phyloP scores from a whole-genome alignment of 139 green algal genomes.

The Limnomonas spitsbergensis region DNA sequence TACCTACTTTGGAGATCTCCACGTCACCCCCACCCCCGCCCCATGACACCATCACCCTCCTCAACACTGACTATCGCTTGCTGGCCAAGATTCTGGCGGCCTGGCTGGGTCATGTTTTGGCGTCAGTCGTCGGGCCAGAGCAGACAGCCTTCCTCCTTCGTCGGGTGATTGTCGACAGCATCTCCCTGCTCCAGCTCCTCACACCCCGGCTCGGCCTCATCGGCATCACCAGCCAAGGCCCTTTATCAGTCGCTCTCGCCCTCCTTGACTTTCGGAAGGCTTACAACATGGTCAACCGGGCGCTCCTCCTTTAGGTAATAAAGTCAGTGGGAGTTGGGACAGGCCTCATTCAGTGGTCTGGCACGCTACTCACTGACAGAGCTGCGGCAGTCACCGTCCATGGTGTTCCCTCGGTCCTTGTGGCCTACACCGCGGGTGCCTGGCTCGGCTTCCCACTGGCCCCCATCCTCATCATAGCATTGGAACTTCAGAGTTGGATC shows the following conservation, averaged over 20 bases:
- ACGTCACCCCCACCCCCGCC: too few species aligned
- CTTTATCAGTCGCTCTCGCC: too few species aligned
- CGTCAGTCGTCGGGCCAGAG: constrained; percentile 6
- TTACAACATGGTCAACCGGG: constrained; percentile 27
- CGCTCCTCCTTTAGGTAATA: constrained; percentile 20
- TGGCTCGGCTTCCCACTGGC: constrained; percentile 24
- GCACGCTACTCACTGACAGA: constrained; percentile 11
- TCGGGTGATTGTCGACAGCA: constrained; percentile 29
- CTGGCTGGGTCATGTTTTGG: constrained; percentile 8
- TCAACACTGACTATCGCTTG: constrained; percentile 34
- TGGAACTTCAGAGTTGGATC: constrained; percentile 24
- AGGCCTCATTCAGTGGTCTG: constrained; percentile 21
- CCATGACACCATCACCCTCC: constrained; percentile 37
- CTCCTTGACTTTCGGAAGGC: constrained; percentile 30
- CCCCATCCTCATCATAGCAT: constrained; percentile 23
- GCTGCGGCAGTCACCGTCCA: background rate
- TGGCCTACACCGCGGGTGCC: constrained; percentile 26
- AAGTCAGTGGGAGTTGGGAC: constrained; percentile 12
- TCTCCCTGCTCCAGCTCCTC: constrained; percentile 23
- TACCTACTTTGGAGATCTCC: too few species aligned
- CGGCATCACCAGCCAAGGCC: too few species aligned
- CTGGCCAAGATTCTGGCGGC: constrained; percentile 25
- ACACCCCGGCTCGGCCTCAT: too few species aligned
- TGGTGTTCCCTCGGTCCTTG: background rate
- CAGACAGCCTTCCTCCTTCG: constrained; percentile 37